Base-by-base conservation (phyloP, 2,329 filamentous ascomycete species). In the Pseudonectria foliicola region DNA sequence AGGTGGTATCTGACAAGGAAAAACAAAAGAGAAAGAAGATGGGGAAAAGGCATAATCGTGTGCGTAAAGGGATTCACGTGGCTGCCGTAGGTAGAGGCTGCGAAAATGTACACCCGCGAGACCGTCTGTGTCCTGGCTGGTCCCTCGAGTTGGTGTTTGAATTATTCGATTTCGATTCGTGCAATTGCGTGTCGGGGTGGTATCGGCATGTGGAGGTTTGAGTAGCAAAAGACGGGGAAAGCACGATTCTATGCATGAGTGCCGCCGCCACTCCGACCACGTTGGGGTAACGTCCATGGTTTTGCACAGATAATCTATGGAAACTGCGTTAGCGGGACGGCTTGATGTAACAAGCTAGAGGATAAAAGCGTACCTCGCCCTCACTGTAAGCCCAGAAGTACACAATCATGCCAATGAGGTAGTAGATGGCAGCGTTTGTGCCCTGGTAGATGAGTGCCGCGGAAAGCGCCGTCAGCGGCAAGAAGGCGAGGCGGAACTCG, bases 361-460 rank as follows among this genome's bases (percentile, higher is more conserved):
- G 15, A 21, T 33, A 47, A 68, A n/a, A 23, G 32, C 82, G 57
- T 64, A 95, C 89, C 81, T 98, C 92, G 63, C 92, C 92, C 63
- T 98, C 90, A 53, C 83, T 92, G 54, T 93, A 96, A 2, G 86
- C 92, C 89, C 89, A 95, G 53, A 96, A 95, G 62, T 96, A 98
- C 11, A 92, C 81, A 7, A 68, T 71, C 66, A 93, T 80, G 13
- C 82, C 90, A 43, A 95, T 75, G 16, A 93, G 59, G 59, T 96
- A 95, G 66, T 96, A 98, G 34, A 96, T 66, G 4, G 86, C 92
- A 3, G 90, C 73, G 57, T 98, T 94, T 18, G 89, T 95, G 39
- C 80, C 85, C 61, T 96, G 92, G 60, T 98, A 98, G 44, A 95
- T 68, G 44, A 98, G 70, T 18, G 82, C 70, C 6, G 85, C 79